Base-by-base conservation (phyloP, 352 stramenopile species). In the Pythium aphanidermatum region DNA sequence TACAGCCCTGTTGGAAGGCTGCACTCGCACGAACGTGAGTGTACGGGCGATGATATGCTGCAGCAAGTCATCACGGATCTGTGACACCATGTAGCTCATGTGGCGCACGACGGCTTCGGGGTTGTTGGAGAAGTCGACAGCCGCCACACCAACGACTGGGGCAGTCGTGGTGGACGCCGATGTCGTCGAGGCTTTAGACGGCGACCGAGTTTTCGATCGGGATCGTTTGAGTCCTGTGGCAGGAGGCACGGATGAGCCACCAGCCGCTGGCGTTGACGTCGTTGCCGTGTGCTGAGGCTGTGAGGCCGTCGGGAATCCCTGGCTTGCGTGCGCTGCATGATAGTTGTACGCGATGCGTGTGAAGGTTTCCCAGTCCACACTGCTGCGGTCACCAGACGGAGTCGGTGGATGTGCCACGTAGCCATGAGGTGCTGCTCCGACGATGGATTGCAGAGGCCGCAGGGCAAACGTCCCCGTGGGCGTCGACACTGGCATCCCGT, bases 1-100 rank as follows among this genome's bases (percentile, higher is more conserved):
- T n/a, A n/a, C n/a, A n/a, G n/a, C n/a, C n/a, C n/a, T n/a, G n/a
- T n/a, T n/a, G n/a, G n/a, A n/a, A n/a, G n/a, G 45, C 41, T 83
- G 73, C 7, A 81, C 59, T 14, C 74, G 67, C 23, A 90, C 56
- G 31, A 90, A 87, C 14, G 63, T 60, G 34, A 84, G 67, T 21
- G 86, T 79, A 17, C 78, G 70, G 8, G 64, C 58, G 40, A 79
- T 80, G 49, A 90, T 87, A 47, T 71, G 82, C 12, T 62, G 61
- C 6, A 90, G 49, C 34, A 90, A 54, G 12, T 86, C 78, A 7
- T 58, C 42, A 12, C 78, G 74, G 25, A 83, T 83, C 43, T 86
- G 62, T 12, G 67, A 55, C 5, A 79, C 75, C 17, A 80, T 64
- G 17, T 63, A 58, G 51, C 73, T 87, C 35, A 90, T 44, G 34